Evolutionary conservation across 306 rosid species (phyloP).

Genomic region (Arachis hypogaea): DNA sequence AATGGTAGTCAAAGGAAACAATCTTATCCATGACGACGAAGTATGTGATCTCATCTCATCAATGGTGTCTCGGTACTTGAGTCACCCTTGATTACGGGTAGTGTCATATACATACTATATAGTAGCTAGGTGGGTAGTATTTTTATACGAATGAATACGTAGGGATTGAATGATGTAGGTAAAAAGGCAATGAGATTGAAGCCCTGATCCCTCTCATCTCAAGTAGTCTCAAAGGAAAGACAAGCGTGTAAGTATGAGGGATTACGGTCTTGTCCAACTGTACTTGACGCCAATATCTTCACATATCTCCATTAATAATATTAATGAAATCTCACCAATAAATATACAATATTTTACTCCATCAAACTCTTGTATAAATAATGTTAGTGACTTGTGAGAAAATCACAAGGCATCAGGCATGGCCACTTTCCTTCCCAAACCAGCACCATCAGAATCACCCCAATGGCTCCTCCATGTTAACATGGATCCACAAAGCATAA

Average conservation of each 20-base stretch:
- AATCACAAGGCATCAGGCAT: no score
- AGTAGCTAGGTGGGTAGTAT: neutral
- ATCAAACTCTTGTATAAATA: neutral
- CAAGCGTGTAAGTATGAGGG: conserved; percentile 45
- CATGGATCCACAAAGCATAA: neutral
- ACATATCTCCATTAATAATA: neutral
- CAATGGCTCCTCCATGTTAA: no score
- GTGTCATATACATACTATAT: no score
- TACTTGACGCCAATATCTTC: conserved; percentile 41
- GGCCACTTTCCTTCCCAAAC: no score
- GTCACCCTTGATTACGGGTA: neutral
- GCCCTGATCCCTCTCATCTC: neutral
- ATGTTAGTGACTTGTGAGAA: no score
- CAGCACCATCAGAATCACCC: no score
- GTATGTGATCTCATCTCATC: conserved; percentile 1
- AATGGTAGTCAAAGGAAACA: conserved; percentile 45
- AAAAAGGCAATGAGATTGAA: neutral
- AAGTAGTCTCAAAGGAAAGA: conserved; percentile 25
- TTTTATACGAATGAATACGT: no score
- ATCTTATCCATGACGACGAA: conserved; percentile 53
- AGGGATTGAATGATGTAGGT: no score
- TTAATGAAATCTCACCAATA: no score
- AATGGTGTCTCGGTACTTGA: neutral
- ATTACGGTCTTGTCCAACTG: conserved; percentile 44
- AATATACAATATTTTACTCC: neutral